These are phyloP conservation scores for Podaxis sp. DNA, from an alignment of 768 basidiomycete species.

Conservation along the genomic window DNA sequence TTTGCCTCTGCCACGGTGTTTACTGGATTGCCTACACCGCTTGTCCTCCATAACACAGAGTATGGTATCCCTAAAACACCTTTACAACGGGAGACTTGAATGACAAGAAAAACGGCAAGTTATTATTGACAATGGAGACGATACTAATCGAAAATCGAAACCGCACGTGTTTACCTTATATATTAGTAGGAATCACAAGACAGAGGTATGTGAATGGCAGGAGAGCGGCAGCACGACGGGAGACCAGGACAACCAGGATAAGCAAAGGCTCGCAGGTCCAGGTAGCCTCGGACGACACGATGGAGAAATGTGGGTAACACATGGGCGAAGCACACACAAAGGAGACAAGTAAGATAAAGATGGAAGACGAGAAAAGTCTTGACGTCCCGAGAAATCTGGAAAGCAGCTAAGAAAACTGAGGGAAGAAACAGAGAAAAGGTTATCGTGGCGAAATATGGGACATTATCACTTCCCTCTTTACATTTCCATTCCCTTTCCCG, in stretches of 20 bases:
- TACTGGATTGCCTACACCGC: background rate
- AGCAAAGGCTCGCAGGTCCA: too few relatives aligned
- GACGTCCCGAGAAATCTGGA: background rate
- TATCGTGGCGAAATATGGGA: background rate
- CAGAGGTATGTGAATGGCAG: background rate
- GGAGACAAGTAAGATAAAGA: slow-evolving; percentile 7
- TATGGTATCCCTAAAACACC: background rate
- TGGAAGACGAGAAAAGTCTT: background rate
- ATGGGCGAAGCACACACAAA: background rate
- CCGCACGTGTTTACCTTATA: background rate
- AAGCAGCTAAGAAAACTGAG: background rate
- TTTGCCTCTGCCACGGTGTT: background rate
- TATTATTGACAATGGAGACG: too few relatives aligned
- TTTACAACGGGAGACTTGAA: background rate
- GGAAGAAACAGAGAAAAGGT: background rate
- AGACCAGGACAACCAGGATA: too few relatives aligned
- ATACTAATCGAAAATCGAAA: background rate
- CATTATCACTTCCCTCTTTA: background rate
- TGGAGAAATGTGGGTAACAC: background rate
- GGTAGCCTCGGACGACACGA: too few relatives aligned
- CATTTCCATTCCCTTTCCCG: background rate
- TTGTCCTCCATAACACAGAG: background rate
- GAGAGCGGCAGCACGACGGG: too few relatives aligned
- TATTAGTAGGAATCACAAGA: background rate
- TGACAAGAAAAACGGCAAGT: background rate